Base-by-base conservation (phyloP, 345 rosid genomes). In the Gossypium australe region DNA sequence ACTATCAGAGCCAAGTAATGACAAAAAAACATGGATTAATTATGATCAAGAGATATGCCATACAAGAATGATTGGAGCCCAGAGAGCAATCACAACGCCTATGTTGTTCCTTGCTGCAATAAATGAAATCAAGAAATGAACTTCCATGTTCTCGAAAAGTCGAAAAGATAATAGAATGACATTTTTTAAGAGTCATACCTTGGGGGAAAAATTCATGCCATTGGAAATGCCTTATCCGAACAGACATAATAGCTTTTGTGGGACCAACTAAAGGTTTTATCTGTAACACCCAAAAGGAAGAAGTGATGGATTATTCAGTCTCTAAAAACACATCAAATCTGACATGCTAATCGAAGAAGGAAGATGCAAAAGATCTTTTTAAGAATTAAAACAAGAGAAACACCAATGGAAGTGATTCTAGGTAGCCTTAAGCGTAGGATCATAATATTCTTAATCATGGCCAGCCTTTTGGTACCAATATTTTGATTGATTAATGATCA, bases 171-270 rank as follows among this genome's bases (percentile, higher is more conserved):
- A 70, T 25, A 53, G 41, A 56, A 69, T 17, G 65, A 25, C 13
- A 62, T 12, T 51, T 51, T 73, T 51, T 78, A 75, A 71, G 74
- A 71, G 60, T 64, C 65, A 74, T 87, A 93, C 99, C 98, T 57
- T 78, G 93, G 45, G 99, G 99, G 82, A 96, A 96, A 90, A 96
- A 96, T 82, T 96, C 99, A 82, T 96, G 99, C 99, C 99, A 96
- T 76, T 93, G 80, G 82, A 89, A 96, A 56, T 60, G 59, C 51
- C 74, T 77, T 77, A 96, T 82, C 67, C 74, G 92, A 20, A 86
- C 92, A 69, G 59, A 73, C 99, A 92, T 96, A 61, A 96, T 77
- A 70, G 87, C 90, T 79, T 82, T 84, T 60, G 99, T 96, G 81
- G 99, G 99, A 81, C 80, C 85, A 81, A 96, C 97, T 75, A 96